A percentile compares a stretch with the other conserved stretches of the same genome.
These are phyloP conservation scores for Solanum chacoense DNA, from an alignment of 305 asterid genomes.

Conservation along the genomic window DNA sequence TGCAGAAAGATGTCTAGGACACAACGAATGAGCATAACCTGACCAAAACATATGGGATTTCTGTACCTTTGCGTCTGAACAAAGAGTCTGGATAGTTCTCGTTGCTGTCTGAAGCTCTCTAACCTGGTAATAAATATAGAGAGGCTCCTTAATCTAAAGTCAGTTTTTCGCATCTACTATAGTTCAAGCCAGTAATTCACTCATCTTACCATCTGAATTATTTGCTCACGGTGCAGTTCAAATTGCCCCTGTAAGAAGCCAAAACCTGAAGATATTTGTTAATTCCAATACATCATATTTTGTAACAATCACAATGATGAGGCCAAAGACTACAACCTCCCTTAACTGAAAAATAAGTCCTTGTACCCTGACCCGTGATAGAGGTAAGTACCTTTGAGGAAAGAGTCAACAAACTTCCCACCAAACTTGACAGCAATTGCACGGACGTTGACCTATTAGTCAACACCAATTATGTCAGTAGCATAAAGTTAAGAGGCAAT, in stretches of 20 bases:
- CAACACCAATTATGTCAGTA: background rate
- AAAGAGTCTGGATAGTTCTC: constrained; percentile 68
- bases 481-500: background rate
- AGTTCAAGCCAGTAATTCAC: constrained; percentile 4
- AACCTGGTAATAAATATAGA: constrained; percentile 34
- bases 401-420: constrained; percentile 77
- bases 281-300: constrained; percentile 8
- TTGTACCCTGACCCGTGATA: background rate
- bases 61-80: constrained; percentile 79
- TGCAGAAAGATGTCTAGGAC: background rate
- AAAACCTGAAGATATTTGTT: constrained; percentile 36
- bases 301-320: background rate
- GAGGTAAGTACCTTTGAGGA: constrained; percentile 58
- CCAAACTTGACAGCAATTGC: constrained; percentile 81
- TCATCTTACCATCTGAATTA: constrained; percentile 60
- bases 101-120: constrained; percentile 86
- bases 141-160: constrained; percentile 18
- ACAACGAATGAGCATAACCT: background rate
- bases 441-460: constrained; percentile 56
- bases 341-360: background rate
- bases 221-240: constrained; percentile 49
- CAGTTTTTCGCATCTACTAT: background rate
- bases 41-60: constrained; percentile 1
- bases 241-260: constrained; percentile 60
- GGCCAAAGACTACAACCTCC: background rate